phyloP scores from a whole-genome alignment of 2,329 filamentous ascomycete genomes.

The Colletotrichum brevisporum region DNA sequence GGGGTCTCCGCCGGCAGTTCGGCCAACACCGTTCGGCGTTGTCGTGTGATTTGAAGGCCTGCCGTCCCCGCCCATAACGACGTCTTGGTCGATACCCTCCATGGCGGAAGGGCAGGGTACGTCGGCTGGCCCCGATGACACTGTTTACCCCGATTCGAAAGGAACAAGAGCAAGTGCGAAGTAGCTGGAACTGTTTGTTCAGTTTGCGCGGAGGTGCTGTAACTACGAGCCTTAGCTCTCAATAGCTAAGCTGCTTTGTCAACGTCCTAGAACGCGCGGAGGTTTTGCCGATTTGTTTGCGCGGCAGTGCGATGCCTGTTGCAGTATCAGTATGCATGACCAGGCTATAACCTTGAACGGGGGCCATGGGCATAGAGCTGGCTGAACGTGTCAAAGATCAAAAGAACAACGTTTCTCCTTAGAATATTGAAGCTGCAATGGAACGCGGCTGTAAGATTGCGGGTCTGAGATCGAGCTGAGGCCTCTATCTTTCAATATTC shows the following conservation, averaged over 20 bases:
- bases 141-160: background rate
- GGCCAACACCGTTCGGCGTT: conserved; percentile 52
- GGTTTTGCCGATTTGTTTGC: no score
- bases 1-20: conserved; percentile 10
- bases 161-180: background rate
- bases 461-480: background rate
- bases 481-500: background rate
- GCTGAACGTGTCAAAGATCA: no score
- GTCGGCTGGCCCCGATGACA: conserved; percentile 16
- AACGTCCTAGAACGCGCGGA: no score
- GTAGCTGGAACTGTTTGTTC: background rate
- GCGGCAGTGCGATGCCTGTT: no score
- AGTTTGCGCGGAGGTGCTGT: background rate
- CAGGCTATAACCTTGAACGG: no score
- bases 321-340: no score
- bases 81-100: conserved; percentile 41
- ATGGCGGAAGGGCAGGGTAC: conserved; percentile 20
- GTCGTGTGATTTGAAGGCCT: conserved; percentile 59
- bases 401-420: no score
- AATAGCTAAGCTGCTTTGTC: background rate
- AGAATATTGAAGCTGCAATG: no score
- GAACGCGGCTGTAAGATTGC: no score
- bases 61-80: conserved; percentile 59
- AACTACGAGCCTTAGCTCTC: background rate
- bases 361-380: no score